A percentile compares a stretch with the other conserved stretches of the same genome.
phyloP scores from a whole-genome alignment of 768 basidiomycete genomes.

The Cantharellus anzutake region DNA sequence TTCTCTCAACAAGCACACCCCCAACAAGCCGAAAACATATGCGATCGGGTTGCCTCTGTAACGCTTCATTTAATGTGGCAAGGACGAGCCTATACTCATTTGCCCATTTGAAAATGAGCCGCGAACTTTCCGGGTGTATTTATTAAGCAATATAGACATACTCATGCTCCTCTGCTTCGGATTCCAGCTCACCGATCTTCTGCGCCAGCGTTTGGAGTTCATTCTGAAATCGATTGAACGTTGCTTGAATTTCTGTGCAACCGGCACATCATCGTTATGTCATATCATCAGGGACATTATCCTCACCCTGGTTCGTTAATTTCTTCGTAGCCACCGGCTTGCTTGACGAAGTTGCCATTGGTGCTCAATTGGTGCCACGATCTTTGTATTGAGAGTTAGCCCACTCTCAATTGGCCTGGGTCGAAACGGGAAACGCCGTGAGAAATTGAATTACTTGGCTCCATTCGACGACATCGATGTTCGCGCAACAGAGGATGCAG shows the following conservation, averaged over 20 bases:
- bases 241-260: slow-evolving; percentile 56
- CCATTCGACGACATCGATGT: neutral
- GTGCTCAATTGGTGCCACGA: too few species aligned
- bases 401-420: too few species aligned
- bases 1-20: slow-evolving; percentile 86
- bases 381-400: too few species aligned
- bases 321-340: neutral
- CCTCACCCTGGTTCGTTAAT: slow-evolving; percentile 35
- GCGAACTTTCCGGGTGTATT: neutral
- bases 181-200: slow-evolving; percentile 92
- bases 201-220: slow-evolving; percentile 81
- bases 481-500: neutral
- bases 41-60: slow-evolving; percentile 68
- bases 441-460: too few species aligned
- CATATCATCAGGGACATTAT: slow-evolving; percentile 23
- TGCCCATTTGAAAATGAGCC: too few species aligned
- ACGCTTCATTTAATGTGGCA: slow-evolving; percentile 63
- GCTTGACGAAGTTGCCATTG: too few species aligned
- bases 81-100: slow-evolving; percentile 52
- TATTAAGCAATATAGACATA: slow-evolving; percentile 21
- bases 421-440: too few species aligned
- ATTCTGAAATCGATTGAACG: slow-evolving; percentile 61
- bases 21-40: slow-evolving; percentile 96
- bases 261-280: neutral
- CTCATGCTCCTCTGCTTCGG: slow-evolving; percentile 91